Base-by-base conservation (phyloP, 2,329 filamentous ascomycete species). In the Curvularia sp. region DNA sequence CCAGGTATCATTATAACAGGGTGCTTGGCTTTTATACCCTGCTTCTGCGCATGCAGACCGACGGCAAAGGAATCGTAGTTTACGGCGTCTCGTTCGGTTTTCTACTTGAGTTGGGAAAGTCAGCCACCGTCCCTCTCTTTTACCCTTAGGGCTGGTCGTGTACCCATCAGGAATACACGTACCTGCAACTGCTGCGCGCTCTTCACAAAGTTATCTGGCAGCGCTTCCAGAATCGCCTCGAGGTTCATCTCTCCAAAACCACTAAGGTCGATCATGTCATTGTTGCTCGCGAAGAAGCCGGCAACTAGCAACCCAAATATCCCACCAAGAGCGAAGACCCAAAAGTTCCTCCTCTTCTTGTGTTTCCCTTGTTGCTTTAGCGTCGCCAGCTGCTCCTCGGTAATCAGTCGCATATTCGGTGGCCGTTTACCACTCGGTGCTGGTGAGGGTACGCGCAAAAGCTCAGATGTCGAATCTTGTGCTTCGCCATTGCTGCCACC, bases 1-100 rank as follows among this genome's bases (percentile, higher is more conserved):
- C 95, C 95, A 0, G 95, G 95, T 9, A 99, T 88, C 94, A 99
- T 98, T 63, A 99, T 91, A 61, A 99, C 89, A 1, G 95, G 92
- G 69, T 97, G 93, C 58, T 91, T 85, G 15, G 91, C 94, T 48
- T 85, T 77, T 18, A 98, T 84, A 1, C 96, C 96, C 75, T 97
- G 90, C 4, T 88, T 81, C 39, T 88, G 88, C 20, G 93, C 89
- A 70, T 96, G 91, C 30, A 95, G 80, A 5, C 95, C 96, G 47
- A 98, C 91, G 0, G 93, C 87, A 73, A 99, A 99, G 5, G 93
- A 91, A 80, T 99, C 95, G 78, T 97, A 97, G 70, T 90, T 90
- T 64, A 96, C 89, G 43, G 92, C 86, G 67, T 96, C 92, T 65
- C 92, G 89, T 79, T 98, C 93, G 70, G 90, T 89, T 81, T 92